A percentile compares a stretch with the other conserved stretches of the same genome.
Conservation (phyloP, 176 grass and related monocot species). For the Triticum dicoccoides region DNA sequence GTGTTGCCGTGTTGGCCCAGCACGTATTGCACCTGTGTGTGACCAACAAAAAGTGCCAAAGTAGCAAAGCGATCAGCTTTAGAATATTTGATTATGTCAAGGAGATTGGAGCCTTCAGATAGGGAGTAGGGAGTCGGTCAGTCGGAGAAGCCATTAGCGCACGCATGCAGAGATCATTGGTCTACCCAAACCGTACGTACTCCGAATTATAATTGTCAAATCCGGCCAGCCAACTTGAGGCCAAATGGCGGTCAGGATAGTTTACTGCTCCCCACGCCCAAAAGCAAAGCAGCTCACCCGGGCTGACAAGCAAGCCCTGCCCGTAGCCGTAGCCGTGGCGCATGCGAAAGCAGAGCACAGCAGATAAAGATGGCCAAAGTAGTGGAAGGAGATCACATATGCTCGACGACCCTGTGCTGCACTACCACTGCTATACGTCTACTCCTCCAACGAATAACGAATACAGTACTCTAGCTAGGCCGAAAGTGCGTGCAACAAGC, state of each 20-base stretch:
- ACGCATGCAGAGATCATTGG: slow-evolving; percentile 22
- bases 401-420: not conserved
- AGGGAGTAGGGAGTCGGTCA: not conserved
- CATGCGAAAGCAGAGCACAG: not conserved
- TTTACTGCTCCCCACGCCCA: slow-evolving; percentile 6
- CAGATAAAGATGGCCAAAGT: slow-evolving; percentile 7
- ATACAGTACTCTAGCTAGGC: not conserved
- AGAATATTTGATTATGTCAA: not conserved
- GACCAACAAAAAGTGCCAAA: not conserved
- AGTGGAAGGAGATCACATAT: not conserved
- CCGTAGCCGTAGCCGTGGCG: not conserved
- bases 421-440: not conserved
- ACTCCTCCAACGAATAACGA: not conserved
- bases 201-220: not conserved
- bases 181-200: not conserved
- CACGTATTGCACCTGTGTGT: not conserved
- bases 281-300: not conserved
- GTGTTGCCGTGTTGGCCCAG: slow-evolving; percentile 5
- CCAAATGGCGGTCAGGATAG: not conserved
- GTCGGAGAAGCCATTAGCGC: not conserved
- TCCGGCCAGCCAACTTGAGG: not conserved
- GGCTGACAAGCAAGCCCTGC: slow-evolving; percentile 8
- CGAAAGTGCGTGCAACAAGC: not conserved
- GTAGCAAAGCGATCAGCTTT: not conserved
- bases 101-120: not conserved